Base-by-base conservation (phyloP, 2,329 filamentous ascomycete genomes). In the Corynespora cassiicola region DNA sequence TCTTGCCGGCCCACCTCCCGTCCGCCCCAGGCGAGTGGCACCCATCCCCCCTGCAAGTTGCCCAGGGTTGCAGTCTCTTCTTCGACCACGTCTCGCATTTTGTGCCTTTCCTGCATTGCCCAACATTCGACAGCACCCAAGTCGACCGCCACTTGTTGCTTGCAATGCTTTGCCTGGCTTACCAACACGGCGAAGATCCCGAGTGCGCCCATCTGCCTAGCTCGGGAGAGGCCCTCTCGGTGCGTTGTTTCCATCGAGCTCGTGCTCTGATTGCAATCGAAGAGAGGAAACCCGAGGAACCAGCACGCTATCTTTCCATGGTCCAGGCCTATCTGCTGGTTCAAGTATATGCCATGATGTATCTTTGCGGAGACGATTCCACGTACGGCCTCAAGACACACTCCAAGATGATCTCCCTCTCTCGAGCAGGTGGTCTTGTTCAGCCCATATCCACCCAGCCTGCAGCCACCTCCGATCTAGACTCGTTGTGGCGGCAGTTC, bases 381-480 rank as follows among this genome's bases (percentile, higher is more conserved):
- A 37, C 50, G 8, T 54, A 52, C 26, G 53, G 44, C 6, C 36
- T 56, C 9, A 47, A 54, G 34, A 46, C 45, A 29, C 53, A 54
- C 34, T 54, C 48, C n/a, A 54, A 50, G 18, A 49, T 54, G 36
- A 49, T 52, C 14, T 35, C 39, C 6, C 25, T 56, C 4, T 48
- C 53, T 21, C 50, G 53, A 38, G 43, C 48, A 17, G 33, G 23
- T 17, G 48, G 53, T 1, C 36, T 56, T 6, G 50, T 54, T 44
- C 48, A 52, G 26, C 42, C 50, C 10, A 21, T 42, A n/a, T 19
- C 24, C 1, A 21, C 25, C 17, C 32, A 47, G 30, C 26, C 43
- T 18, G 24, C 36, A n/a, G 36, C 38, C 7, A 47, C 42, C 18
- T 28, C 40, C 10, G 37, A 50, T 16, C 45, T 56, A 8, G 42